Evolutionary conservation across 345 rosid genomes (phyloP).

Genomic region (Bruguiera parviflora): DNA sequence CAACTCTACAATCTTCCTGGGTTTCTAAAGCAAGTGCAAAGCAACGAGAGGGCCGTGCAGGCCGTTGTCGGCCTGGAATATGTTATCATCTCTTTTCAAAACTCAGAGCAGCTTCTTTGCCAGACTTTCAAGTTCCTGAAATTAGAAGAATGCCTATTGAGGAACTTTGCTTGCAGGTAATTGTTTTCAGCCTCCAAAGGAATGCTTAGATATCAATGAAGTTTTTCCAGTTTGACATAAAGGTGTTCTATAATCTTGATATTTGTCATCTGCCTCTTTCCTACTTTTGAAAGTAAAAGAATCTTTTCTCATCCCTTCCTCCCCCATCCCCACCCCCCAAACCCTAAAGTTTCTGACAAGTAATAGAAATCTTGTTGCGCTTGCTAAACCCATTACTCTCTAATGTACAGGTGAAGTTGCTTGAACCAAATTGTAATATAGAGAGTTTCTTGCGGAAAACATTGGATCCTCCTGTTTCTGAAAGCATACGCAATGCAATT

Average conservation of each 20-base stretch:
- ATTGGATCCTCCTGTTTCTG: constrained; percentile 84
- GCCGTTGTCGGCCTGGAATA: constrained; percentile 90
- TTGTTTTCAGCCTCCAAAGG: too few relatives aligned
- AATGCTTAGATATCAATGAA: too few relatives aligned
- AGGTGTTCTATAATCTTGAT: too few relatives aligned
- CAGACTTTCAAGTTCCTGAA: constrained; percentile 85
- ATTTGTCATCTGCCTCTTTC: too few relatives aligned
- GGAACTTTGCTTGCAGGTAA: constrained; percentile 92
- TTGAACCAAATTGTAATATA: constrained; percentile 65
- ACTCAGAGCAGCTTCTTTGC: constrained; percentile 72
- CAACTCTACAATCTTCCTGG: constrained; percentile 94
- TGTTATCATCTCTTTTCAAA: constrained; percentile 91
- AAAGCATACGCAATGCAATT: constrained; percentile 66
- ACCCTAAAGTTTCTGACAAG: too few relatives aligned
- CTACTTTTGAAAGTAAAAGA: too few relatives aligned
- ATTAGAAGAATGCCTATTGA: constrained; percentile 89
- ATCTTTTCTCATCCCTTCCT: too few relatives aligned
- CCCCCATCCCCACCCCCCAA: too few relatives aligned
- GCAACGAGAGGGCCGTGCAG: constrained; percentile 95
- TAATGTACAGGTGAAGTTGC: constrained; percentile 69
- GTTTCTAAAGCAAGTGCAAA: constrained; percentile 90
- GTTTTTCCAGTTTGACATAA: too few relatives aligned
- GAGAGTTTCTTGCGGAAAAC: constrained; percentile 67
- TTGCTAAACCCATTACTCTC: not conserved
- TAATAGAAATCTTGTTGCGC: not conserved